These are phyloP conservation scores for Pezicula carpinea DNA, from an alignment of 2,329 filamentous ascomycete species.

Conservation along the genomic window DNA sequence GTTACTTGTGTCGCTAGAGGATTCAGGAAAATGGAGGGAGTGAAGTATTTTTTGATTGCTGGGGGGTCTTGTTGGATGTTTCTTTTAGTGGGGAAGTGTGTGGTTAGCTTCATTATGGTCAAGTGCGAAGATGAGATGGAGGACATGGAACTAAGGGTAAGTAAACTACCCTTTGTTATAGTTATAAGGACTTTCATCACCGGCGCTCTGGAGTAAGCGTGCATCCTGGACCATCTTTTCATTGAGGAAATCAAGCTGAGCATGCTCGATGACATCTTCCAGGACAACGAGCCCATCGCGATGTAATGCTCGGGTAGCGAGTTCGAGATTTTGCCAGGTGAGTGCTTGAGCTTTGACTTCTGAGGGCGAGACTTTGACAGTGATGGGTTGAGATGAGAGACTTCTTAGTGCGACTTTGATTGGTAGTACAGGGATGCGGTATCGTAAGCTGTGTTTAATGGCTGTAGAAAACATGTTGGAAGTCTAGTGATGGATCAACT, in stretches of 20 bases:
- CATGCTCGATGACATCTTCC: conserved; percentile 45
- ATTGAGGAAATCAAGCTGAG: conserved; percentile 50
- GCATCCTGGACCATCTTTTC: conserved; percentile 56
- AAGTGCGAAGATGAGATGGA: neutral
- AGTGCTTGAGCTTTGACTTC: conserved; percentile 3
- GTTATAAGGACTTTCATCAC: conserved; percentile 54
- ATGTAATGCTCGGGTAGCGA: conserved; percentile 46
- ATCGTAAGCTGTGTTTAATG: too few species aligned
- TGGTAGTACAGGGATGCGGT: too few species aligned
- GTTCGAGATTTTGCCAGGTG: conserved; percentile 44
- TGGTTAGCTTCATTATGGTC: conserved; percentile 1
- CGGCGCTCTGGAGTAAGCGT: conserved; percentile 41
- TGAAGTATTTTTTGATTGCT: conserved; percentile 43
- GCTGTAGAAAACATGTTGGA: too few species aligned
- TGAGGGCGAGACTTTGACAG: conserved; percentile 8
- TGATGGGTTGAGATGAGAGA: conserved; percentile 8
- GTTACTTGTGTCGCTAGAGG: conserved; percentile 52
- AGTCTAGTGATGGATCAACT: too few species aligned
- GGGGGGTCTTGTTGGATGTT: conserved; percentile 60
- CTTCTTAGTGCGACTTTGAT: neutral
- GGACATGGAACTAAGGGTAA: neutral
- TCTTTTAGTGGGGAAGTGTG: neutral
- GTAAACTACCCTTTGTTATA: conserved; percentile 48
- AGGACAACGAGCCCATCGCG: conserved; percentile 53
- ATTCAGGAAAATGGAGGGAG: conserved; percentile 48